Evolutionary conservation across 2,329 filamentous ascomycete species (phyloP).

Genomic region (Purpureocillium lavendulum): DNA sequence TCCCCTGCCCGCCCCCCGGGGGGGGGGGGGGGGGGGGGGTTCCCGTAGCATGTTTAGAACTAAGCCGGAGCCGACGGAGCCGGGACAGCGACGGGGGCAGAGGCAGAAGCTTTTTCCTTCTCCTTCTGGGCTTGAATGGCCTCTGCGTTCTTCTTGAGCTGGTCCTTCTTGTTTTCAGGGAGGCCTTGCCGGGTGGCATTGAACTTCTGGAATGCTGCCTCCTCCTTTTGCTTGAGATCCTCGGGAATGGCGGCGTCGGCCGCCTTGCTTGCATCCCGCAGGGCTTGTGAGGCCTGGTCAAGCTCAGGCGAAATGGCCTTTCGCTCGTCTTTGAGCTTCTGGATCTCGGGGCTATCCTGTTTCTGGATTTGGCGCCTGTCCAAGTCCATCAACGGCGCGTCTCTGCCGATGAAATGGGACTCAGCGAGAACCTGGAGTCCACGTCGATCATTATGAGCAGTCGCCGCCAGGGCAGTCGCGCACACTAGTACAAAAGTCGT

Average conservation of each 20-base stretch:
- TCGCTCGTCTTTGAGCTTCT: conserved; percentile 3
- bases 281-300: background rate
- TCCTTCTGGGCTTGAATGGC: background rate
- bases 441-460: conserved; percentile 1
- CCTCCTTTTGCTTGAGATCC: conserved; percentile 2
- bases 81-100: no score
- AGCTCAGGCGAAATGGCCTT: conserved; percentile 3
- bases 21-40: no score
- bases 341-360: conserved; percentile 1
- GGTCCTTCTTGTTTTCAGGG: background rate
- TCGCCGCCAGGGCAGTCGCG: conserved; percentile 4
- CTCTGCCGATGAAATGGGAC: background rate
- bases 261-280: conserved; percentile 1
- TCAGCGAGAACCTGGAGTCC: background rate
- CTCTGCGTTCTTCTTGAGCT: background rate
- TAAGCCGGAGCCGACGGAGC: no score
- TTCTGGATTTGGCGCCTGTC: background rate
- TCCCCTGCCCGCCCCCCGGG: no score
- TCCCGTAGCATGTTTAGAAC: no score
- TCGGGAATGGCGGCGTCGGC: conserved; percentile 2
- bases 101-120: background rate
- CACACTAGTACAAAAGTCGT: background rate
- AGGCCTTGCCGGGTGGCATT: background rate
- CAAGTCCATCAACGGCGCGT: background rate
- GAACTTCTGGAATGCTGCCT: background rate